Base-by-base conservation (phyloP, 73 alveolate species). In the Tetrahymena malaccensis region DNA sequence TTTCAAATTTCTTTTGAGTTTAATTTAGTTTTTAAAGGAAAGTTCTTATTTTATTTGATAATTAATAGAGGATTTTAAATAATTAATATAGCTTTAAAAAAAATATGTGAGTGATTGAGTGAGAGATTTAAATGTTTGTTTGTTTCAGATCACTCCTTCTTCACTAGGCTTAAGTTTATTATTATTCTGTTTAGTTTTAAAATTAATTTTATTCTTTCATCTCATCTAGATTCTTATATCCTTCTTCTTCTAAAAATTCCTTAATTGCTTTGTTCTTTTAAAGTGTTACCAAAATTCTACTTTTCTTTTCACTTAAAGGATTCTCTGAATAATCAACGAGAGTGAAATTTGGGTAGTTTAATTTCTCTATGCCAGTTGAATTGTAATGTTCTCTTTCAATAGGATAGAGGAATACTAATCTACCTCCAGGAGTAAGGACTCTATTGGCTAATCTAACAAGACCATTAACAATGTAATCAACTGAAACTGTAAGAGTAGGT, bases 401-500 rank as follows among this genome's bases (percentile, higher is more conserved):
- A 27, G 99, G 99, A 89, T 98, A 98, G 31, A 99, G 97, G 97
- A 97, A 99, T 12, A 99, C 99, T 50, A 99, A 94, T 96, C 99
- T 96, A 6, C 99, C 99, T 57, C 99, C 99, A 34, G 95, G 96
- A 94, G 97, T 95, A 85, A 99, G 96, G 35, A 98, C 96, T 85
- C 96, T 96, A 8, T 98, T 93, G 27, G 99, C 99, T 85, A 98
- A 93, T 55, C 96, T 96, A 44, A 99, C 96, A 94, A 99, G 96
- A 89, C 98, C 99, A 85, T 95, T 96, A 94, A 97, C 89, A 70
- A 70, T 70, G 98, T 22, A 98, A 96, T 93, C 93, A 94, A 93
- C 94, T 40, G 43, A 96, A 35, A 95, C 85, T 27, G 85, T 37
- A 33, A 70, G 97, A 94, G 96, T 35, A 12, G 85, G 55, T 15